Percentiles rank a stretch among this genome's conserved stretches.
Evolutionary conservation across 371 early-diverging fungal genomes (phyloP).

Genomic region (Actinomucor elegans): DNA sequence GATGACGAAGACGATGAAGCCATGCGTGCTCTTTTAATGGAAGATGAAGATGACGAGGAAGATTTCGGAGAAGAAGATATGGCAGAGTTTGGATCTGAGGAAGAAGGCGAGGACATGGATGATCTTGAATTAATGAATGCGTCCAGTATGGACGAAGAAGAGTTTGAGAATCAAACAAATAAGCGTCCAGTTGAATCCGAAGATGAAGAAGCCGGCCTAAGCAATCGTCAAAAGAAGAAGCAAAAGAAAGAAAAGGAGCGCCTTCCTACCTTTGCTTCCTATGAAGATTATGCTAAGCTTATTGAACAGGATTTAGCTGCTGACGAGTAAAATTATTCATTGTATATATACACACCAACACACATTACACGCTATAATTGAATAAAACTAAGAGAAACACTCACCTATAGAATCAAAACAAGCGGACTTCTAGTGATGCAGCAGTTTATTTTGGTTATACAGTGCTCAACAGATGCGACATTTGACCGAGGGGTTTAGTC

Average conservation of each 20-base stretch:
- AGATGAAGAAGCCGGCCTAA: constrained; percentile 17
- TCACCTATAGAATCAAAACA: too few relatives aligned
- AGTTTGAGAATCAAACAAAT: constrained; percentile 27
- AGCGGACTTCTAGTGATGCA: too few relatives aligned
- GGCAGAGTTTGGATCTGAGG: constrained; percentile 27
- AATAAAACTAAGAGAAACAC: not conserved
- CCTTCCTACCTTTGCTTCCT: constrained; percentile 72
- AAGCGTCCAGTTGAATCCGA: constrained; percentile 19
- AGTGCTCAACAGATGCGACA: not conserved
- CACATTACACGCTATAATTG: not conserved
- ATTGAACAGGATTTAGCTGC: constrained; percentile 27
- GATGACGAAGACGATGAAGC: constrained; percentile 58
- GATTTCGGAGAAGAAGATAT: constrained; percentile 19
- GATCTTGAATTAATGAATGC: constrained; percentile 30
- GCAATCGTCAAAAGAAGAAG: constrained; percentile 45
- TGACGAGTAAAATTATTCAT: constrained; percentile 7
- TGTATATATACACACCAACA: not conserved
- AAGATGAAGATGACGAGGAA: constrained; percentile 44
- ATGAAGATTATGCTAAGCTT: constrained; percentile 69
- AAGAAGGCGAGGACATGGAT: constrained; percentile 36
- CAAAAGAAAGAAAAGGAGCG: constrained; percentile 50
- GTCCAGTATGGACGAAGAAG: constrained; percentile 32
- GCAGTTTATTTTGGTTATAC: too few relatives aligned
- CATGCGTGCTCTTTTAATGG: constrained; percentile 44
- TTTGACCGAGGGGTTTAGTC: not conserved